Conservation (phyloP, 306 rosid genomes). For the Quercus cerris region DNA sequence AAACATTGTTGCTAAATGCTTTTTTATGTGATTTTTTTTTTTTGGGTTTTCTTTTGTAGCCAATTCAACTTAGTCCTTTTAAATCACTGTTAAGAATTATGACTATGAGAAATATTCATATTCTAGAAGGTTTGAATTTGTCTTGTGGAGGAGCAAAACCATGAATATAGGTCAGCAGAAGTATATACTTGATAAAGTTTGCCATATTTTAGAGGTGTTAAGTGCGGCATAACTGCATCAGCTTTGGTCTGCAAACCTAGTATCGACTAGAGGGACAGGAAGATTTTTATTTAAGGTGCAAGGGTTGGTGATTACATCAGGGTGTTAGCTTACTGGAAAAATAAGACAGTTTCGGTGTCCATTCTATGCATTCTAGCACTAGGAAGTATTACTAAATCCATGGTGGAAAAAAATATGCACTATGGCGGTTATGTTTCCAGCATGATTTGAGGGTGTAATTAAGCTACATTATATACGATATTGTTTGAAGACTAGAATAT, state of each 20-base stretch:
- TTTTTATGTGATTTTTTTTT: background rate
- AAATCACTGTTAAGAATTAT: background rate
- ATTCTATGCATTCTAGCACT: background rate
- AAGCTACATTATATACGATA: background rate
- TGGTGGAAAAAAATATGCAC: background rate
- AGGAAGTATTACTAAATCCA: background rate
- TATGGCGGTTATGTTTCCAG: background rate
- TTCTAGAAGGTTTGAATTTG: slow-evolving; percentile 6
- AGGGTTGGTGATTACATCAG: background rate
- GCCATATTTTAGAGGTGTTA: background rate
- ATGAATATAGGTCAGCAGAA: background rate
- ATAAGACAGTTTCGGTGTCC: background rate
- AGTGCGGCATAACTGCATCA: background rate
- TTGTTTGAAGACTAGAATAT: background rate
- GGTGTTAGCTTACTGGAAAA: background rate
- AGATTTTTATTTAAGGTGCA: background rate
- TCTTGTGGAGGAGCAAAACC: slow-evolving; percentile 8
- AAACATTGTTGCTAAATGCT: background rate
- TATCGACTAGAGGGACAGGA: background rate
- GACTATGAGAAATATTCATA: slow-evolving; percentile 9
- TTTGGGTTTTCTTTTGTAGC: background rate
- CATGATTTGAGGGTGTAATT: background rate
- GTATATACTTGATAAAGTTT: slow-evolving; percentile 3
- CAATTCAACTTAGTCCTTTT: background rate
- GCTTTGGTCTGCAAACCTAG: slow-evolving; percentile 13